Evolutionary conservation across 805 yeast species (phyloP).

Genomic region (Millerago galiae): DNA sequence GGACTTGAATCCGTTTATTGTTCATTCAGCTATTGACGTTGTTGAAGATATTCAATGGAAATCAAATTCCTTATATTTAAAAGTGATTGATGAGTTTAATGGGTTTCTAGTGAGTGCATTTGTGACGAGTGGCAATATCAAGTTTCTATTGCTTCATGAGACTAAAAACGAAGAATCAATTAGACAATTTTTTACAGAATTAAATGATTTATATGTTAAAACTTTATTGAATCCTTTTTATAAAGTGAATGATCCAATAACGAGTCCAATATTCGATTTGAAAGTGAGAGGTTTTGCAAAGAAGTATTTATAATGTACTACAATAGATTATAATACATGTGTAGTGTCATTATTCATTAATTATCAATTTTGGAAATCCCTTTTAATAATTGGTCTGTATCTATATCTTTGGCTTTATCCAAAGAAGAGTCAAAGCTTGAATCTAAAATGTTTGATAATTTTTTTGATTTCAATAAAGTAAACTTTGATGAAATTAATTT

Average conservation of each 20-base stretch:
- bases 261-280: slow-evolving; percentile 67
- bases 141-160: slow-evolving; percentile 68
- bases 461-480: slow-evolving; percentile 34
- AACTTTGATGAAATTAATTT: slow-evolving; percentile 15
- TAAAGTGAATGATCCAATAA: slow-evolving; percentile 64
- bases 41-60: slow-evolving; percentile 88
- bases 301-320: slow-evolving; percentile 53
- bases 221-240: slow-evolving; percentile 84
- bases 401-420: slow-evolving; percentile 15
- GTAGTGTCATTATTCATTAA: not conserved
- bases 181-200: slow-evolving; percentile 75
- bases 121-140: slow-evolving; percentile 82
- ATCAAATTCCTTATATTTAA: slow-evolving; percentile 56
- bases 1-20: slow-evolving; percentile 81
- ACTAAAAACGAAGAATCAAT: slow-evolving; percentile 59
- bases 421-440: slow-evolving; percentile 28
- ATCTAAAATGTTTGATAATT: slow-evolving; percentile 37
- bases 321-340: slow-evolving; percentile 1
- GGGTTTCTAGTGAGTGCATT: slow-evolving; percentile 79
- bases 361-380: slow-evolving; percentile 27
- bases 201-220: slow-evolving; percentile 84
- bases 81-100: slow-evolving; percentile 79
- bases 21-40: slow-evolving; percentile 86
- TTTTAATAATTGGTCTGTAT: slow-evolving; percentile 28
- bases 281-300: slow-evolving; percentile 66